A percentile compares a stretch with the other conserved stretches of the same genome.
Conservation (phyloP, 805 yeast species). For the Metschnikowia cubensis region DNA sequence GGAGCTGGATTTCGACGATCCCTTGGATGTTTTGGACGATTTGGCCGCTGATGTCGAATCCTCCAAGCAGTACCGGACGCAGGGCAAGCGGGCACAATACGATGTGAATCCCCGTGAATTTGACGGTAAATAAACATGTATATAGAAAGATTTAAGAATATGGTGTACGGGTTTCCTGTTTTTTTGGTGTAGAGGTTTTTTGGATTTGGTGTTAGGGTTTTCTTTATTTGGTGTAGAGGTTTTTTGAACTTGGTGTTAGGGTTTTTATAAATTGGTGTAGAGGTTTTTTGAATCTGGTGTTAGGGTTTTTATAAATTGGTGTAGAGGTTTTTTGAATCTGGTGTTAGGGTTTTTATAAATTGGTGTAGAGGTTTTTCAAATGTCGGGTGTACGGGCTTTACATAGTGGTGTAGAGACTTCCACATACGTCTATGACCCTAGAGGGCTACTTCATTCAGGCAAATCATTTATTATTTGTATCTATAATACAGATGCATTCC, state of each 20-base stretch:
- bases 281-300: not conserved
- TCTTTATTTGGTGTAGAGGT: not conserved
- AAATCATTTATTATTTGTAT: constrained; percentile 3
- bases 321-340: not conserved
- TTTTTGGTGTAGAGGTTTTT: not conserved
- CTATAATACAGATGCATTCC: constrained; percentile 21
- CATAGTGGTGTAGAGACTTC: no score
- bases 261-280: not conserved
- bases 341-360: no score
- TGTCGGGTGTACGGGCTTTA: not conserved
- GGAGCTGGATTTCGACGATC: constrained; percentile 17
- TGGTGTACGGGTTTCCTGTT: not conserved
- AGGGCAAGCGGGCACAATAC: constrained; percentile 28
- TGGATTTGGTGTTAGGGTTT: not conserved
- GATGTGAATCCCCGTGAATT: constrained; percentile 19
- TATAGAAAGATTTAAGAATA: not conserved
- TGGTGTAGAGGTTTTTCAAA: not conserved
- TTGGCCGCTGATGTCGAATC: constrained; percentile 29
- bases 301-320: not conserved
- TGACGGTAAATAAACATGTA: constrained; percentile 14
- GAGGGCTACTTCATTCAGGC: not conserved
- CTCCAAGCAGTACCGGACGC: constrained; percentile 27
- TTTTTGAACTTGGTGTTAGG: not conserved
- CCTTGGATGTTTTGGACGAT: constrained; percentile 13
- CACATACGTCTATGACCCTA: no score